A percentile compares a stretch with the other conserved stretches of the same genome.
These are phyloP conservation scores for Triticum turgidum DNA, from an alignment of 176 grass and related monocot species.

Conservation along the genomic window DNA sequence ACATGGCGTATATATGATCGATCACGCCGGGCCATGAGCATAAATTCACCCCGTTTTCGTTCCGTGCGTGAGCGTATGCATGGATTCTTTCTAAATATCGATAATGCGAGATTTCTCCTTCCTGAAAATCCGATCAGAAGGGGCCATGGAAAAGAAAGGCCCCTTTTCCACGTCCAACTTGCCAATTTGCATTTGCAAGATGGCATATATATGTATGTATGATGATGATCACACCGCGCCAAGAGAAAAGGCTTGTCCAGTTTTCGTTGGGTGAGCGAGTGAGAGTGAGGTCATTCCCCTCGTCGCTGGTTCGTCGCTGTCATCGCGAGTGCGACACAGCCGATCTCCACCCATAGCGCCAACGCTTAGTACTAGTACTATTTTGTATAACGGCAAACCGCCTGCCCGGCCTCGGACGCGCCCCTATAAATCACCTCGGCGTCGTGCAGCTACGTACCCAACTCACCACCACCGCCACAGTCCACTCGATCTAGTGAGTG, in stretches of 20 bases:
- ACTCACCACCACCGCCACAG: not conserved
- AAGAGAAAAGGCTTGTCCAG: not conserved
- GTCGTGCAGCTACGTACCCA: not conserved
- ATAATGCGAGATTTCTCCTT: no score
- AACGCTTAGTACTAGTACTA: not conserved
- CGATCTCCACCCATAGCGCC: not conserved
- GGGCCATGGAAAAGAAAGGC: no score
- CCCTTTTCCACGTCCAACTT: no score
- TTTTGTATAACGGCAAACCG: not conserved
- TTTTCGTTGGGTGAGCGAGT: not conserved
- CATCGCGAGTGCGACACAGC: slow-evolving; percentile 39
- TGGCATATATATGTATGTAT: no score
- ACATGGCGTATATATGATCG: no score
- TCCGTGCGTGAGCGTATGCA: not conserved
- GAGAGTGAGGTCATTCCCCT: not conserved
- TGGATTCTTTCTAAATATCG: no score
- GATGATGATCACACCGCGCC: not conserved
- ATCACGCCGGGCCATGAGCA: not conserved
- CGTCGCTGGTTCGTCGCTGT: not conserved
- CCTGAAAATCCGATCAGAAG: no score
- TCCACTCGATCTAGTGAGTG: not conserved
- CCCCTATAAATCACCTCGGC: not conserved
- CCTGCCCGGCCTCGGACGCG: not conserved
- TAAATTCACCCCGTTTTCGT: not conserved
- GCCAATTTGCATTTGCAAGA: no score